A percentile compares a stretch with the other conserved stretches of the same genome.
Conservation (phyloP, 1,284 basidiomycete species). For the Boletus mariae region DNA sequence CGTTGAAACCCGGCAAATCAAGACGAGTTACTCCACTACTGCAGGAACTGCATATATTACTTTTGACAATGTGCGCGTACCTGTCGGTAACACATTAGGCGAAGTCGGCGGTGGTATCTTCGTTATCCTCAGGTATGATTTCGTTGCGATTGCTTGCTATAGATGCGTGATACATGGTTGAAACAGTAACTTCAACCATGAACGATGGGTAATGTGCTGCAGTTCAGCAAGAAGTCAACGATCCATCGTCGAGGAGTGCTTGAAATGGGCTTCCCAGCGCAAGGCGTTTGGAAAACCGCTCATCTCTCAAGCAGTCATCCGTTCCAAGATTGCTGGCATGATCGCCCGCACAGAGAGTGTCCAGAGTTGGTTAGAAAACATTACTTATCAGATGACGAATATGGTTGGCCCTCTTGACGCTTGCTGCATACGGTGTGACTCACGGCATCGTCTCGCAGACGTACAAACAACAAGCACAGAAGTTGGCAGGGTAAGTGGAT, state of each 20-base stretch:
- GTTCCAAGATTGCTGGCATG: constrained; percentile 69
- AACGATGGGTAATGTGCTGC: constrained; percentile 67
- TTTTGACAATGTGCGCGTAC: constrained; percentile 80
- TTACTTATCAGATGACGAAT: constrained; percentile 90
- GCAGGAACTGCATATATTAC: constrained; percentile 79
- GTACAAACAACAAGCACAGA: constrained; percentile 54
- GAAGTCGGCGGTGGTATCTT: constrained; percentile 74
- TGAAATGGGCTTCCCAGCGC: constrained; percentile 64
- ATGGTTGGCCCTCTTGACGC: constrained; percentile 48
- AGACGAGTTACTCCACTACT: constrained; percentile 66
- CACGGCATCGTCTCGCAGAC: constrained; percentile 31
- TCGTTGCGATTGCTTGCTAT: neutral
- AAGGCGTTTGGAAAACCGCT: constrained; percentile 71
- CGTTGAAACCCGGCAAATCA: constrained; percentile 76
- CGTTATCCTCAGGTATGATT: constrained; percentile 48
- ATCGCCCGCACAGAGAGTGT: constrained; percentile 57
- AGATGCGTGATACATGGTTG: neutral
- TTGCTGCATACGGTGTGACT: neutral
- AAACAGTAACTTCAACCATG: constrained; percentile 59
- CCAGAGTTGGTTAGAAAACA: constrained; percentile 86
- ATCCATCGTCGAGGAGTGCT: constrained; percentile 48
- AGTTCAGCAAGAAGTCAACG: constrained; percentile 49
- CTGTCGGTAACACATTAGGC: constrained; percentile 78
- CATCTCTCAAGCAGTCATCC: constrained; percentile 67
- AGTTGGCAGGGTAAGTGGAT: constrained; percentile 55